Evolutionary conservation across 2,329 filamentous ascomycete species (phyloP).

Genomic region (Diplodia sapinea): DNA sequence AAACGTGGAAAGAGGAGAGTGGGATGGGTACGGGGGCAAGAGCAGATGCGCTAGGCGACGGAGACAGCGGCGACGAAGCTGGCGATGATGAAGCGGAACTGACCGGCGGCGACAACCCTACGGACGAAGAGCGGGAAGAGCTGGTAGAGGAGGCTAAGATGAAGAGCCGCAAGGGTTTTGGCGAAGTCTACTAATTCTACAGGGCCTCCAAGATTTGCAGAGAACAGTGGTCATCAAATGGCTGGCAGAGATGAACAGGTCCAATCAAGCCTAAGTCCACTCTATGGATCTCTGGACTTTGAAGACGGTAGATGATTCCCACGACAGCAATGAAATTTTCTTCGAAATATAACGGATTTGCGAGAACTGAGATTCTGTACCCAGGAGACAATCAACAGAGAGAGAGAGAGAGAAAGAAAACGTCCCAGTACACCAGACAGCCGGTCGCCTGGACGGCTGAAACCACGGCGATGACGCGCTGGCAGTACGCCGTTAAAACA

Average conservation of each 20-base stretch:
- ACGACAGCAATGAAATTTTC: constrained; percentile 20
- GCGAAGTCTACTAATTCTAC: constrained; percentile 42
- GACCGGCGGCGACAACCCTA: constrained; percentile 27
- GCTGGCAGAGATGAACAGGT: neutral
- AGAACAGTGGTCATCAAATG: neutral
- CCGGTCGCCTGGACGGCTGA: neutral
- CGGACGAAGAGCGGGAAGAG: constrained; percentile 35
- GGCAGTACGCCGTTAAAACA: constrained; percentile 1
- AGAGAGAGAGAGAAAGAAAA: neutral
- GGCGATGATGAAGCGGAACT: constrained; percentile 36
- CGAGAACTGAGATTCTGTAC: constrained; percentile 16
- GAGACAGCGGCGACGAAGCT: constrained; percentile 41
- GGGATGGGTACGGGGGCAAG: constrained; percentile 54
- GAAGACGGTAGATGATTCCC: constrained; percentile 22
- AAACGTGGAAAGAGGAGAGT: constrained; percentile 53
- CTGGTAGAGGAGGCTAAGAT: constrained; percentile 43
- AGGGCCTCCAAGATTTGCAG: neutral
- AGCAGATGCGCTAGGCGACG: constrained; percentile 56
- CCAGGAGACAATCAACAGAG: neutral
- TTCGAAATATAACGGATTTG: neutral
- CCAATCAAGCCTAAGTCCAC: neutral
- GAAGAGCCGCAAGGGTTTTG: constrained; percentile 41
- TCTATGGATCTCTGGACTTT: neutral
- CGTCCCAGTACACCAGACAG: constrained; percentile 4
- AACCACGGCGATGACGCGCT: neutral